phyloP scores from a whole-genome alignment of 306 rosid species.

The Crotalaria pallida region DNA sequence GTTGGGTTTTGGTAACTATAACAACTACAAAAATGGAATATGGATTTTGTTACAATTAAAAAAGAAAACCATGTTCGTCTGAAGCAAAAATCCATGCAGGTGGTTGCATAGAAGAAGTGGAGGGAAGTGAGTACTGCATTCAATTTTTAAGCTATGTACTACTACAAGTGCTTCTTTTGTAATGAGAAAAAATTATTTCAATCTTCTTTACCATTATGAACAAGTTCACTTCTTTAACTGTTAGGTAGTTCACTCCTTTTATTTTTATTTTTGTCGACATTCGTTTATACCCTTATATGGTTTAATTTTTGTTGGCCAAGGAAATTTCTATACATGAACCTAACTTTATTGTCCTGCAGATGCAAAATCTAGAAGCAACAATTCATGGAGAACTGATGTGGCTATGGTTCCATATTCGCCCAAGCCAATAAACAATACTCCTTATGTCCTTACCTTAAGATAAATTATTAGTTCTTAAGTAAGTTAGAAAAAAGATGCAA shows the following conservation, averaged over 20 bases:
- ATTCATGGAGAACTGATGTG: slow-evolving; percentile 60
- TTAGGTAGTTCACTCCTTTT: slow-evolving; percentile 31
- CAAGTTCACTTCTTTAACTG: slow-evolving; percentile 70
- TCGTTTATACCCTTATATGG: background rate
- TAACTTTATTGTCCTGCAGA: slow-evolving; percentile 26
- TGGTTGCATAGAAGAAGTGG: slow-evolving; percentile 97
- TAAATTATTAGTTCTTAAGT: slow-evolving; percentile 6
- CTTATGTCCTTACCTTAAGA: slow-evolving; percentile 45
- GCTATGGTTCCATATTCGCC: slow-evolving; percentile 75
- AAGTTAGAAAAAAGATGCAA: background rate
- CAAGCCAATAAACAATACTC: slow-evolving; percentile 24
- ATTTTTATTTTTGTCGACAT: too few relatives aligned
- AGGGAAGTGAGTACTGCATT: slow-evolving; percentile 86
- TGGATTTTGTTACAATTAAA: too few relatives aligned
- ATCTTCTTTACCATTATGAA: slow-evolving; percentile 82
- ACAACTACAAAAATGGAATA: too few relatives aligned
- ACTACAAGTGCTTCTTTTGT: slow-evolving; percentile 97
- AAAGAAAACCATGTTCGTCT: too few relatives aligned
- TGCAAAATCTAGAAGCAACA: slow-evolving; percentile 42
- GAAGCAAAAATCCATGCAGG: too few relatives aligned
- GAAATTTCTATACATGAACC: background rate
- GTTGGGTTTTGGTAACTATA: too few relatives aligned
- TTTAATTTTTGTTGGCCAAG: background rate
- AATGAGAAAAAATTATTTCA: slow-evolving; percentile 69
- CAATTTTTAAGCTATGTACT: slow-evolving; percentile 75